A percentile compares a stretch with the other conserved stretches of the same genome.
phyloP scores from a whole-genome alignment of 2,329 filamentous ascomycete species.

The Colletotrichum lini region DNA sequence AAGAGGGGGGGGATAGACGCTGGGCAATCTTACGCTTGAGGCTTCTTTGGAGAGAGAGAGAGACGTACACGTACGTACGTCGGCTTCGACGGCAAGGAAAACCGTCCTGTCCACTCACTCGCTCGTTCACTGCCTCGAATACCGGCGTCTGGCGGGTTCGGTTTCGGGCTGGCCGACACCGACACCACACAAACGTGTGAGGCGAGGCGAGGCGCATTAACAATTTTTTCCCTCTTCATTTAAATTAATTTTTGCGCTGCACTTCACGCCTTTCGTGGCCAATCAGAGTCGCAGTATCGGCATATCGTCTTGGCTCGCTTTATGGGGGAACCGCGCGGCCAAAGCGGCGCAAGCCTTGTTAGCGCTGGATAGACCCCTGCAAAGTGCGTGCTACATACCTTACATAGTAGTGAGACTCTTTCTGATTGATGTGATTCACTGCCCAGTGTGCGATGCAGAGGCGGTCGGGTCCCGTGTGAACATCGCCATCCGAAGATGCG shows the following conservation, averaged over 20 bases:
- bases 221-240: background rate
- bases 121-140: conserved; percentile 3
- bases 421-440: no score
- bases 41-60: background rate
- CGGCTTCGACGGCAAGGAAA: conserved; percentile 2
- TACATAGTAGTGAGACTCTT: background rate
- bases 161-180: conserved; percentile 14
- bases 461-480: background rate
- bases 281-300: background rate
- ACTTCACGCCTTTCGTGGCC: background rate
- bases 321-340: conserved; percentile 2
- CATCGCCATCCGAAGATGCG: background rate
- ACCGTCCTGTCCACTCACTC: no score
- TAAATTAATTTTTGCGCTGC: conserved; percentile 7
- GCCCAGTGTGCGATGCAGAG: background rate
- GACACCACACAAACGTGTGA: no score
- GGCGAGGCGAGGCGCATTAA: conserved; percentile 5
- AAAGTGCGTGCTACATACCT: background rate
- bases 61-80: no score
- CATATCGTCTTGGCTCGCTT: background rate
- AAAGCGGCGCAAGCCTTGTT: conserved; percentile 5
- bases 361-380: no score
- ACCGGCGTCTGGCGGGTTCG: conserved; percentile 4
- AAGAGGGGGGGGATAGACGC: background rate
- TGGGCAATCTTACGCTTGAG: background rate